A percentile compares a stretch with the other conserved stretches of the same genome.
These are phyloP conservation scores for Alternaria dauci DNA, from an alignment of 2,329 filamentous ascomycete species.

Conservation along the genomic window DNA sequence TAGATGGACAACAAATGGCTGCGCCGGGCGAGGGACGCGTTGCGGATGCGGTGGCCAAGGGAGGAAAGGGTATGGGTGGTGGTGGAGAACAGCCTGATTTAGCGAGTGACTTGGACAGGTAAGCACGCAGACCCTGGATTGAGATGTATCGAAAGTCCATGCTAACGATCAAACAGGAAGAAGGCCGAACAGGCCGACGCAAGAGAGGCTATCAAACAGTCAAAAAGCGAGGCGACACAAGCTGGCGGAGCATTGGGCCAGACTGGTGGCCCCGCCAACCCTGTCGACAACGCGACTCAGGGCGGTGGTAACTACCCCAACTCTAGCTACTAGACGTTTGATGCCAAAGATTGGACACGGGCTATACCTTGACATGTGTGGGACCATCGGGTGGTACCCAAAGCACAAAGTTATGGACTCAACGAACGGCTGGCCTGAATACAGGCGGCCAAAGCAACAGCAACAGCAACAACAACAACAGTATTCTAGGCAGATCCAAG, in stretches of 20 bases:
- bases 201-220: slow-evolving; percentile 52
- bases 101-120: slow-evolving; percentile 57
- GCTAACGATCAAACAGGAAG: slow-evolving; percentile 49
- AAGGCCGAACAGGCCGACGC: slow-evolving; percentile 58
- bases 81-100: slow-evolving; percentile 53
- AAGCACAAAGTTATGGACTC: neutral
- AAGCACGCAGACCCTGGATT: slow-evolving; percentile 1
- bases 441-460: neutral
- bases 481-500: neutral
- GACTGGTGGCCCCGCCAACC: slow-evolving; percentile 56
- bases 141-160: neutral
- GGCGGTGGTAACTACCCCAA: slow-evolving; percentile 35
- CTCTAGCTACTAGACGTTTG: slow-evolving; percentile 20
- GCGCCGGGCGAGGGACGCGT: slow-evolving; percentile 58
- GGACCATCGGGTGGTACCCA: fast-evolving
- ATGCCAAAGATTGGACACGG: neutral
- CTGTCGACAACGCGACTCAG: slow-evolving; percentile 29
- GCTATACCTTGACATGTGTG: neutral
- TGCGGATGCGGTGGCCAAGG: slow-evolving; percentile 51
- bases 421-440: neutral
- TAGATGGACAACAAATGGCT: slow-evolving; percentile 59
- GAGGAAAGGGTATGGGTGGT: slow-evolving; percentile 38
- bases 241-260: slow-evolving; percentile 56
- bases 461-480: too few species aligned
- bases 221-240: slow-evolving; percentile 49